Percentiles rank a stretch among this genome's conserved stretches.
Conservation (phyloP, 208 protist species). For the Leishmania turanica region DNA sequence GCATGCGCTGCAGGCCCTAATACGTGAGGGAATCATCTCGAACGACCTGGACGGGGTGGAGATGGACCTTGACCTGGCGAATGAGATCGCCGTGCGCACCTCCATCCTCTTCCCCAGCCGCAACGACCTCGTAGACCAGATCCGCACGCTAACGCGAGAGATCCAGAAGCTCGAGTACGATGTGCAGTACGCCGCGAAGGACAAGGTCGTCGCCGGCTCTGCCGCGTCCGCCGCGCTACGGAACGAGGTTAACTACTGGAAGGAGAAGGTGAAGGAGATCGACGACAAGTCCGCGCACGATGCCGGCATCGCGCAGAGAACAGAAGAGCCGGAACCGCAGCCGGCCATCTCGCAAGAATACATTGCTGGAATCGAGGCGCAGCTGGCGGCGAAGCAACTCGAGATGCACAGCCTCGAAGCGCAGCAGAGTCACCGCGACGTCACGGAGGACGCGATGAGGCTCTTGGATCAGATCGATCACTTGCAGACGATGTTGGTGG, state of each 20-base stretch:
- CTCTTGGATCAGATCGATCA: constrained; percentile 74
- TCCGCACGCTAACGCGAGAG: constrained; percentile 68
- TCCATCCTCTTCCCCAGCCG: constrained; percentile 78
- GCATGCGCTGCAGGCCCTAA: constrained; percentile 58
- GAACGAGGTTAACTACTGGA: constrained; percentile 73
- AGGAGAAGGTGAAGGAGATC: constrained; percentile 61
- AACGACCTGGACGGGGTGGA: constrained; percentile 51
- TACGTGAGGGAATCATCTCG: constrained; percentile 63
- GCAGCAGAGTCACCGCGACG: constrained; percentile 68
- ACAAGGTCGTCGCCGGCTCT: constrained; percentile 69
- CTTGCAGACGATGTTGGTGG: constrained; percentile 53
- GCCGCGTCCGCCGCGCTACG: constrained; percentile 65
- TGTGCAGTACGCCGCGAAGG: constrained; percentile 79
- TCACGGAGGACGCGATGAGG: constrained; percentile 76
- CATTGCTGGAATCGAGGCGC: constrained; percentile 67
- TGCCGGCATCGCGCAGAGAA: constrained; percentile 66
- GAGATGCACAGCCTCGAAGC: constrained; percentile 70
- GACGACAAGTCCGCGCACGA: constrained; percentile 79
- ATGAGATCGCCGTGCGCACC: constrained; percentile 80
- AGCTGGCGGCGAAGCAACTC: constrained; percentile 43
- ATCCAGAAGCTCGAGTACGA: constrained; percentile 85
- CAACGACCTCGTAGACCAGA: constrained; percentile 53
- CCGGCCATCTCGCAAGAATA: constrained; percentile 30
- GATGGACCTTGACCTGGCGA: constrained; percentile 77
- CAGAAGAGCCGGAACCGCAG: constrained; percentile 19